phyloP scores from a whole-genome alignment of 805 yeast genomes.

The Metschnikowia arizonensis region DNA sequence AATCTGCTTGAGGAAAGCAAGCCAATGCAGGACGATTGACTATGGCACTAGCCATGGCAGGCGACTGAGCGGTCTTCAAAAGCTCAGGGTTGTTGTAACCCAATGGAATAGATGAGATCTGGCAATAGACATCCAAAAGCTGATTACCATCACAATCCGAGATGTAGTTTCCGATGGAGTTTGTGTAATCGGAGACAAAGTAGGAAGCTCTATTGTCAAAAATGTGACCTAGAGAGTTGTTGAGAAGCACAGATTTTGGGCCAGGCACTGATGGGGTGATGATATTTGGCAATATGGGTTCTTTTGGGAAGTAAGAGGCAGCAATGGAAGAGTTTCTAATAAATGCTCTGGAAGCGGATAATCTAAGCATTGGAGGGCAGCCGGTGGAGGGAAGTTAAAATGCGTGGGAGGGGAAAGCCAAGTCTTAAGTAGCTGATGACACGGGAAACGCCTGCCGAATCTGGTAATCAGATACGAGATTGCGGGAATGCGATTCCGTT shows the following conservation, averaged over 20 bases:
- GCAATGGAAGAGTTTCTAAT: slow-evolving; percentile 18
- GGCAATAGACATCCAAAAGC: slow-evolving; percentile 40
- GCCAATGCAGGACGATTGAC: slow-evolving; percentile 44
- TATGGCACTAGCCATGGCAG: slow-evolving; percentile 40
- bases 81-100: slow-evolving; percentile 44
- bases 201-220: slow-evolving; percentile 42
- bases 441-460: neutral
- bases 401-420: neutral
- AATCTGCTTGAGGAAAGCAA: slow-evolving; percentile 61
- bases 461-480: slow-evolving; percentile 2
- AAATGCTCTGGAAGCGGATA: neutral
- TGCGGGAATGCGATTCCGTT: slow-evolving; percentile 5
- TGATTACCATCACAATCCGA: slow-evolving; percentile 41
- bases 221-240: slow-evolving; percentile 34
- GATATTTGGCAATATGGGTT: slow-evolving; percentile 32
- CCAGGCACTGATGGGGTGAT: slow-evolving; percentile 35
- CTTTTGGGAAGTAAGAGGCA: slow-evolving; percentile 33
- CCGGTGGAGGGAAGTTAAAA: neutral
- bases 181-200: slow-evolving; percentile 37
- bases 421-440: neutral
- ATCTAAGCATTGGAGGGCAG: neutral
- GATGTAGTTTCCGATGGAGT: slow-evolving; percentile 39
- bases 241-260: slow-evolving; percentile 29
- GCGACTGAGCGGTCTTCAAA: slow-evolving; percentile 34
- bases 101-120: slow-evolving; percentile 41